Conservation (phyloP, 2,329 filamentous ascomycete species). For the Phaeoacremonium minimum region DNA sequence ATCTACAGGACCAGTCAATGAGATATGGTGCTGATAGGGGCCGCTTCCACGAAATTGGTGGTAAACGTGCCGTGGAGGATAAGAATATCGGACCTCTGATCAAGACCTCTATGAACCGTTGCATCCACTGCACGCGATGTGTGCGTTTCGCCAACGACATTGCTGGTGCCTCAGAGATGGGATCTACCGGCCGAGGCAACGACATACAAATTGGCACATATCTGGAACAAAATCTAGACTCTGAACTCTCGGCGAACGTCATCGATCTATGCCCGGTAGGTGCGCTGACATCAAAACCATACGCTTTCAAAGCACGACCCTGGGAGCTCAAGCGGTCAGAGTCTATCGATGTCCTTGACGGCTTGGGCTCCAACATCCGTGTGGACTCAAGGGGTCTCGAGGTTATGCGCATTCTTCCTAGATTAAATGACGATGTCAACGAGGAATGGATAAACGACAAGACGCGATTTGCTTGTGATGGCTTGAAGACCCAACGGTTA, state of each 20-base stretch:
- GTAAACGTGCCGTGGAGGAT: constrained; percentile 97
- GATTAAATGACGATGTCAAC: constrained; percentile 96
- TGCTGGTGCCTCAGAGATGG: constrained; percentile 91
- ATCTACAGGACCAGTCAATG: constrained; percentile 99
- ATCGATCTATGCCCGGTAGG: constrained; percentile 98
- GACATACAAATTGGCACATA: constrained; percentile 98
- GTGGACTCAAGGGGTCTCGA: constrained; percentile 90
- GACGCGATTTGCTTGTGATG: constrained; percentile 92
- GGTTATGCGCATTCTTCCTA: constrained; percentile 90
- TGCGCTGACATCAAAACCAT: constrained; percentile 93
- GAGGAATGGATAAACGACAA: constrained; percentile 99
- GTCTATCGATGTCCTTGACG: constrained; percentile 91
- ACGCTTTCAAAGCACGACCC: constrained; percentile 91
- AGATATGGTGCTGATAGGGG: constrained; percentile 94
- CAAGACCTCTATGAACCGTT: constrained; percentile 99
- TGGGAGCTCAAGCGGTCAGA: constrained; percentile 98
- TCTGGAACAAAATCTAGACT: constrained; percentile 87
- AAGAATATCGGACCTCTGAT: constrained; percentile 98
- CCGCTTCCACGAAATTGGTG: constrained; percentile 90
- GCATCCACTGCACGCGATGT: constrained; percentile 98
- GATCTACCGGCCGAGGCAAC: constrained; percentile 91
- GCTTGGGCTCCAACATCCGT: constrained; percentile 88
- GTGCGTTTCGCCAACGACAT: constrained; percentile 97
- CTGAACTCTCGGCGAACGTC: constrained; percentile 93
- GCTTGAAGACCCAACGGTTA: constrained; percentile 90